Percentiles rank a stretch among this genome's conserved stretches.
These are phyloP conservation scores for sorghum (Sorghum bicolor) DNA, from an alignment of 176 grass and related monocot species.

Conservation along the genomic window Sorghum_bicolor_NCBIv3 NC_012874.2:51604001-51604500, in stretches of 20 bases:
- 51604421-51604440: neutral
- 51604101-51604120: constrained; percentile 8
- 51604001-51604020: neutral
- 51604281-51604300: neutral
- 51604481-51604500: no score
- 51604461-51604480: neutral
- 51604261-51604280: neutral
- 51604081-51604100: no score
- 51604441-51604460: neutral
- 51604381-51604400: neutral
- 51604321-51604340: neutral
- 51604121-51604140: constrained; percentile 11
- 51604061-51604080: neutral
- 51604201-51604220: neutral
- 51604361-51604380: neutral
- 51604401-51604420: neutral
- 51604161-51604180: neutral
- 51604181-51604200: neutral
- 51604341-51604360: neutral
- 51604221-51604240: constrained; percentile 1
- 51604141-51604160: neutral
- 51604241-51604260: neutral
- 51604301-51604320: neutral
- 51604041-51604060: neutral
- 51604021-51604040: neutral